These are phyloP conservation scores for Funneliformis mosseae DNA, from an alignment of 192 early-diverging fungal genomes.

Conservation along the genomic window DNA sequence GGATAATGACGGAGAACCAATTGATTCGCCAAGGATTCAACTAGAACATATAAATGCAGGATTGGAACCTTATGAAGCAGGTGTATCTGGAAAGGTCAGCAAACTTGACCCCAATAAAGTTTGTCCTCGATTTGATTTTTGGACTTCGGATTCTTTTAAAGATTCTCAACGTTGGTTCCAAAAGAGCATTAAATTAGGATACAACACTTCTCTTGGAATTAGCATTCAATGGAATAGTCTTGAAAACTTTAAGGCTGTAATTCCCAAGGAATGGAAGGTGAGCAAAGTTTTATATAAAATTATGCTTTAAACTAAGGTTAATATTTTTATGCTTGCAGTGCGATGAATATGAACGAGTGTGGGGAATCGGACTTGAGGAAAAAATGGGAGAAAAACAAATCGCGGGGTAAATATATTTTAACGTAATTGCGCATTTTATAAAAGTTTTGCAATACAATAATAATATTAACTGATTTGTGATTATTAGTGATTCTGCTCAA, in stretches of 20 bases:
- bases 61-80: not conserved
- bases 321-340: not conserved
- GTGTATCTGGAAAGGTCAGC: not conserved
- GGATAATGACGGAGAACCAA: not conserved
- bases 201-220: not conserved
- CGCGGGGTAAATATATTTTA: conserved; percentile 16
- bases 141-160: conserved; percentile 9
- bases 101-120: conserved; percentile 5
- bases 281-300: too few relatives aligned
- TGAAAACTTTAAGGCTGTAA: not conserved
- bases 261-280: conserved; percentile 2
- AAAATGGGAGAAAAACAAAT: conserved; percentile 1
- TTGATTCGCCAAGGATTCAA: conserved; percentile 11
- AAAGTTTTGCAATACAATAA: not conserved
- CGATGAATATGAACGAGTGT: conserved; percentile 8
- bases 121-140: conserved; percentile 19
- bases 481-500: conserved; percentile 12
- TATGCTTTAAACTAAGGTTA: not conserved
- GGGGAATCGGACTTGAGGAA: not conserved
- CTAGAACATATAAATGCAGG: not conserved
- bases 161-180: conserved; percentile 17
- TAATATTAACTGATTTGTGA: conserved; percentile 3
- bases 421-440: not conserved
- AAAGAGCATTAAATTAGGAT: conserved; percentile 11
- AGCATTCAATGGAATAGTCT: not conserved